Percentiles rank a stretch among this genome's conserved stretches.
Conservation (phyloP, 2,329 filamentous ascomycete species). For the Penicillium paneum region DNA sequence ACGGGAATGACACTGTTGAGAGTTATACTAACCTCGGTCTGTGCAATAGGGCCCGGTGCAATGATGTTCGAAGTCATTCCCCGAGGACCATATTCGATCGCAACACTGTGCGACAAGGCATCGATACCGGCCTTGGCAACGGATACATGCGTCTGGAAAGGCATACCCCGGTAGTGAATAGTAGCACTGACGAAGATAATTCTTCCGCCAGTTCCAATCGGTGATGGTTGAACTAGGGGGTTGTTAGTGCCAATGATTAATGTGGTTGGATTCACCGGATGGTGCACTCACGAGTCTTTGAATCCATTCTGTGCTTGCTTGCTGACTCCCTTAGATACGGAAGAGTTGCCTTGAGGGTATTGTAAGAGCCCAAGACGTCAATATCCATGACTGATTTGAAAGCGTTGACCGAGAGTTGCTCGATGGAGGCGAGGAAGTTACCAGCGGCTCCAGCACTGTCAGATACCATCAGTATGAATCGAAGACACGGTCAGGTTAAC, state of each 20-base stretch:
- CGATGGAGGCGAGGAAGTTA: slow-evolving; percentile 87
- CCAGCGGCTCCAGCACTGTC: slow-evolving; percentile 84
- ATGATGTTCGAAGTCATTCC: slow-evolving; percentile 88
- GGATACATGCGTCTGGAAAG: slow-evolving; percentile 83
- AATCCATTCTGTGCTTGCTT: slow-evolving; percentile 57
- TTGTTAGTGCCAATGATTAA: slow-evolving; percentile 8
- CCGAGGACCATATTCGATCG: slow-evolving; percentile 84
- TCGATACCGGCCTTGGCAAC: slow-evolving; percentile 92
- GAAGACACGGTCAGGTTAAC: not conserved
- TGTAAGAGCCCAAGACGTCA: slow-evolving; percentile 88
- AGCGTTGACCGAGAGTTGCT: slow-evolving; percentile 77
- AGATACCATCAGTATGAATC: slow-evolving; percentile 12
- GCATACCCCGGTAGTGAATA: slow-evolving; percentile 83
- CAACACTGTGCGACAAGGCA: slow-evolving; percentile 72
- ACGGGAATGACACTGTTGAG: not conserved
- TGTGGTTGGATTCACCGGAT: not conserved
- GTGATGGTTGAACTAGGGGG: slow-evolving; percentile 30
- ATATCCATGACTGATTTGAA: slow-evolving; percentile 97
- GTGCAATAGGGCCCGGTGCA: slow-evolving; percentile 78
- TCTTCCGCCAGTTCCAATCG: slow-evolving; percentile 66
- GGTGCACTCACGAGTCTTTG: slow-evolving; percentile 47
- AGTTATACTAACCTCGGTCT: slow-evolving; percentile 60
- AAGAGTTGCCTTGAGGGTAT: slow-evolving; percentile 88
- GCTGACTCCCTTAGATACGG: slow-evolving; percentile 78
- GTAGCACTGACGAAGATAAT: slow-evolving; percentile 89